Percentiles rank a stretch among this genome's conserved stretches.
These are phyloP conservation scores for Rhynchosporium secalis DNA, from an alignment of 2,329 filamentous ascomycete genomes.

Conservation along the genomic window DNA sequence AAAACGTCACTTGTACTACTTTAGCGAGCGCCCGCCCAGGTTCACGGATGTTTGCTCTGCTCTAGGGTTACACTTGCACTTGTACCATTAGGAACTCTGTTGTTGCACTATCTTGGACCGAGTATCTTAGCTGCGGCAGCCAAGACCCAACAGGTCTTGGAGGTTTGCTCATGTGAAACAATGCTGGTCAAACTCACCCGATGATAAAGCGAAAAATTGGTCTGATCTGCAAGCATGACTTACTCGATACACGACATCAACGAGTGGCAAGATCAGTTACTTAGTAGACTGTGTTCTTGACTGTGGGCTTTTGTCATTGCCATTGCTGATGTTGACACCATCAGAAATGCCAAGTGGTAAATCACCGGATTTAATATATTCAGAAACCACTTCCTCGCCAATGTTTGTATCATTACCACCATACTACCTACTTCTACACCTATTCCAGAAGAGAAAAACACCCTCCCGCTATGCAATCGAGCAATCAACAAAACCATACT, in stretches of 20 bases:
- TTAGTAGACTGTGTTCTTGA: too few species aligned
- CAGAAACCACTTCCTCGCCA: background rate
- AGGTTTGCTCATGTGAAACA: background rate
- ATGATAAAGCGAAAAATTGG: background rate
- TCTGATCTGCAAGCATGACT: background rate
- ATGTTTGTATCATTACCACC: background rate
- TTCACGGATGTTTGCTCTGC: background rate
- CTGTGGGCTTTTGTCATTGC: too few species aligned
- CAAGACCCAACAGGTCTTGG: slow-evolving; percentile 1
- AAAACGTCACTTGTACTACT: slow-evolving; percentile 2
- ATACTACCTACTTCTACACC: background rate
- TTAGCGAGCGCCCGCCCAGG: background rate
- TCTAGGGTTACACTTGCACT: background rate
- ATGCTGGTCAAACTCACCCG: background rate
- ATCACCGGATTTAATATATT: slow-evolving; percentile 1
- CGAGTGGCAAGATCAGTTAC: too few species aligned
- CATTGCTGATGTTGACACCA: too few species aligned
- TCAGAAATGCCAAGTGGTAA: background rate
- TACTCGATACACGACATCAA: too few species aligned
- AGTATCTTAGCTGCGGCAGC: background rate
- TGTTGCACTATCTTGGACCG: background rate
- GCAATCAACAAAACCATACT: background rate
- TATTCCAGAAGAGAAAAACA: slow-evolving; percentile 15
- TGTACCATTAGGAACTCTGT: too few species aligned
- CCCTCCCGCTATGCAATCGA: slow-evolving; percentile 19